Evolutionary conservation across 352 stramenopile genomes (phyloP).

Genomic region (Thalassiosira pacifica): DNA sequence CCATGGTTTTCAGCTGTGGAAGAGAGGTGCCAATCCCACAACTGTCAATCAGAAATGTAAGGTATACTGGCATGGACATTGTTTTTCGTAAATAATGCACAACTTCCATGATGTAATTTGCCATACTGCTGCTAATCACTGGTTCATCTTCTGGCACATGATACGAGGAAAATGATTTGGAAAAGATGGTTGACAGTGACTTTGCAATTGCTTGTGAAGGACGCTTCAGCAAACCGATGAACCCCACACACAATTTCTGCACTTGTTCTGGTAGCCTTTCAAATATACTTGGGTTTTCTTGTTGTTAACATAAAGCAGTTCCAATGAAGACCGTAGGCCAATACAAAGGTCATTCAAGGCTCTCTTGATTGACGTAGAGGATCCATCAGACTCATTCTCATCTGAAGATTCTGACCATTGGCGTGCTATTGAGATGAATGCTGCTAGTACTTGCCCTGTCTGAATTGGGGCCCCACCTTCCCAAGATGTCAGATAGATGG

Average conservation of each 20-base stretch:
- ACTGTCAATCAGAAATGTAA: conserved; percentile 76
- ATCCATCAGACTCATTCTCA: conserved; percentile 10
- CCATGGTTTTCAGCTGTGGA: conserved; percentile 2
- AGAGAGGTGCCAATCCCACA: conserved; percentile 53
- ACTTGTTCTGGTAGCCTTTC: conserved; percentile 68
- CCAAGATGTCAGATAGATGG: conserved; percentile 58
- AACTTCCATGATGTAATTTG: conserved; percentile 67
- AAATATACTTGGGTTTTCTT: conserved; percentile 69
- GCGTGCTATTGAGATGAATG: conserved; percentile 53
- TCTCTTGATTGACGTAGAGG: not conserved
- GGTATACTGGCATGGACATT: conserved; percentile 74
- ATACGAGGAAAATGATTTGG: conserved; percentile 20
- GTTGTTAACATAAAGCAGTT: conserved; percentile 37
- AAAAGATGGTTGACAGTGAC: conserved; percentile 65
- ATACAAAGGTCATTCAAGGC: conserved; percentile 57
- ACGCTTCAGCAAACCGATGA: conserved; percentile 69
- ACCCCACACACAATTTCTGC: conserved; percentile 70
- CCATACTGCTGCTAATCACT: conserved; percentile 41
- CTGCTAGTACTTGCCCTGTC: conserved; percentile 54
- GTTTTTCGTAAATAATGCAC: conserved; percentile 73
- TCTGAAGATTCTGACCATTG: conserved; percentile 44
- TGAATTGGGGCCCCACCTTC: conserved; percentile 52
- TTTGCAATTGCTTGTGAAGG: conserved; percentile 56
- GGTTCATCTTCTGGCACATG: not conserved
- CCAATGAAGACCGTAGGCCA: conserved; percentile 44